Evolutionary conservation across 139 green algal species (phyloP), one percentile per base, ranked within the genome.

Genomic region (Trebouxia sp.): DNA sequence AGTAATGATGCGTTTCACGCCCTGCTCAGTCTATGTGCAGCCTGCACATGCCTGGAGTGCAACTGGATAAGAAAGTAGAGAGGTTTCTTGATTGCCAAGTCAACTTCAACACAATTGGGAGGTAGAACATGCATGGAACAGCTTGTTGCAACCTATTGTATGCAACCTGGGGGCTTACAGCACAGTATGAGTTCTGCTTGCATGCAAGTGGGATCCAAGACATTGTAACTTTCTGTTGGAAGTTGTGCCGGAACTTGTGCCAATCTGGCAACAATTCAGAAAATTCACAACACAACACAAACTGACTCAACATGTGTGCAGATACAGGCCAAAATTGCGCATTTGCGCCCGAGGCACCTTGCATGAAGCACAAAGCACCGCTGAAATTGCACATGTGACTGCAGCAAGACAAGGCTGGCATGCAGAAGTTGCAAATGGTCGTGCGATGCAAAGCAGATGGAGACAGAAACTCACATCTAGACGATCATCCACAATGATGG

Each of bases 401-500:
- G 66, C 22, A 51, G 50, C 32, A 15, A 48, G 26, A 47, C 20
- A 28, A 37, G 28, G 22, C 1, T 35, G 32, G 5, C 4, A 4
- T 28, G 66, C 66, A 35, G 32, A 28, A 17, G 22, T 76, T 1
- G 47, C 28, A 28, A 48, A 15, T 22, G 20, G 30, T 14, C 28
- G 35, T 14, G 14, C 17, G 32, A 51, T 8, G 8, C 66, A 41
- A 26, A 78, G 15, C 35, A 65, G 50, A 53, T 5, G 22, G 2
- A 5, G n/a, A 45, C 26, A 30, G 50, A 26, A 1, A 4, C 82
- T 38, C 48, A 97, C 93, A 51, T 97, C 94, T 22, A 88, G 37
- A 0, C 92, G 83, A 84, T 97, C 94, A 78, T 97, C 94, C 24
- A 97, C 79, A 10, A 96, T 89, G 5, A 95, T 78, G 0, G 91